These are phyloP conservation scores for Phaeosphaeriaceae sp. DNA, from an alignment of 2,329 filamentous ascomycete genomes.

Conservation along the genomic window DNA sequence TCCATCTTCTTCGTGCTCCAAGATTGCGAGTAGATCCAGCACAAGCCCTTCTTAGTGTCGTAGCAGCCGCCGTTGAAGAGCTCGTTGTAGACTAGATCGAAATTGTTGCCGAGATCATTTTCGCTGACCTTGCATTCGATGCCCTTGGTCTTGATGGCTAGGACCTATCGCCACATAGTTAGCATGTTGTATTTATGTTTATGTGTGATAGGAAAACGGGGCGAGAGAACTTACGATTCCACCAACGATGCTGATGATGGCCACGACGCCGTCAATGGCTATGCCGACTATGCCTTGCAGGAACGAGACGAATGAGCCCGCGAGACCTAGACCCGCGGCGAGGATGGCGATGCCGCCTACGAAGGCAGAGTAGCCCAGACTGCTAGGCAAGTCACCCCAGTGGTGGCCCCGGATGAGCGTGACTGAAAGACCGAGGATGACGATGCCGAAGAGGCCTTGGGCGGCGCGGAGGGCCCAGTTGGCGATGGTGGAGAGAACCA, in stretches of 20 bases:
- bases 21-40: neutral
- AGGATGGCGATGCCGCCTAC: constrained; percentile 25
- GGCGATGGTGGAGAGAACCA: constrained; percentile 8
- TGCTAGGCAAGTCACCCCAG: constrained; percentile 10
- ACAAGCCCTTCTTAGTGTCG: neutral
- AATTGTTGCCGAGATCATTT: neutral
- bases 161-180: constrained; percentile 13
- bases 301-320: constrained; percentile 15
- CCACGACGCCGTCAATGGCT: constrained; percentile 18
- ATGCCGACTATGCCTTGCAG: constrained; percentile 21
- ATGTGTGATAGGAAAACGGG: neutral
- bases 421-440: constrained; percentile 29
- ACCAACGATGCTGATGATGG: constrained; percentile 20
- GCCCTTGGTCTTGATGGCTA: constrained; percentile 26
- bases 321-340: constrained; percentile 23
- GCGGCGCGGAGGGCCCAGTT: constrained; percentile 23
- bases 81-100: constrained; percentile 13
- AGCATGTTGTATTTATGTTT: neutral
- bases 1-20: neutral
- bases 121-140: constrained; percentile 11
- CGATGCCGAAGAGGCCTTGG: constrained; percentile 28
- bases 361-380: constrained; percentile 23
- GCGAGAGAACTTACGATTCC: constrained; percentile 28
- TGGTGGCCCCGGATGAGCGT: constrained; percentile 25
- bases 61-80: constrained; percentile 27